Base-by-base conservation (phyloP, 177 flowering plant genomes). In the Tripterygium wilfordii region DNA sequence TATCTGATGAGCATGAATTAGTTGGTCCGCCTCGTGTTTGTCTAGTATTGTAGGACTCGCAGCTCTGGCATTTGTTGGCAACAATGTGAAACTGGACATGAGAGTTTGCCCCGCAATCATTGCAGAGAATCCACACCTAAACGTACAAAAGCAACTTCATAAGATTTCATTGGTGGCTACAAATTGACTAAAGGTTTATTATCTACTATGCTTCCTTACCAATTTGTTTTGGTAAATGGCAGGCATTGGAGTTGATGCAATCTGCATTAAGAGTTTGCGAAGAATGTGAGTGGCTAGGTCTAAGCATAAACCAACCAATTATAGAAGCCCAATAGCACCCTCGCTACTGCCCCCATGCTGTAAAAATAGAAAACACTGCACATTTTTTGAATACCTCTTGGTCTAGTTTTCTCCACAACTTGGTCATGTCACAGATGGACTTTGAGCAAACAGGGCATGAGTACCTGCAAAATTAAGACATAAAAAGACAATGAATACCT, bases 61-160 rank as follows among this genome's bases (percentile, higher is more conserved):
- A 90, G 47, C 44, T 61, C 5, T 23, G 45, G 66, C 97, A 90
- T 58, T 87, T 90, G 49, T 74, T 83, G 1, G 85, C 97, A 15
- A 90, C 37, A 23, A 84, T 47, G 49, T 90, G 94, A 60, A 78
- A 90, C 31, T 65, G 65, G 10, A 87, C 87, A 41, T 82, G 71
- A 1, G 87, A 84, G 44, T 68, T 71, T 31, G 53, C 63, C 17
- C 80, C 85, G 57, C 97, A 90, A 53, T 84, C 96, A 52, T 90
- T 90, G 78, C 97, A 90, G 13, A 84, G 87, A 55, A 90, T 86
- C 85, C 87, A 80, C 10, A 89, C 84, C 95, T 85, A 53, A 10
- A n/a, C 15, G 30, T 26, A 28, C 3, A 37, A 26, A 10, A 42
- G 39, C 0, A 17, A n/a, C n/a, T n/a, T n/a, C n/a, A n/a, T n/a